Conservation (phyloP, 352 stramenopile genomes). For the Phytophthora litchii region DNA sequence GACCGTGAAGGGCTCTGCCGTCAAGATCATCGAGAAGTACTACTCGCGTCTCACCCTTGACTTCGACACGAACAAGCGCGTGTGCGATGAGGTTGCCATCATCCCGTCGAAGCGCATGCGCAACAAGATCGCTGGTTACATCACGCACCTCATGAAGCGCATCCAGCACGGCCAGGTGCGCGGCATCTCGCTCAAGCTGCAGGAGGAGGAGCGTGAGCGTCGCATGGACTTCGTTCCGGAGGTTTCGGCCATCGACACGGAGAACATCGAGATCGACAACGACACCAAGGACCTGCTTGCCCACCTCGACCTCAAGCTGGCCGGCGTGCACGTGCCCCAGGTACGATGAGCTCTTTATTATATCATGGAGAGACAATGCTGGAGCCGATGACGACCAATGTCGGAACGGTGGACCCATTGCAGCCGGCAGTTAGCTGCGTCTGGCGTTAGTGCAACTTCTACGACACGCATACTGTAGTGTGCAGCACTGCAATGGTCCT, state of each 20-base stretch:
- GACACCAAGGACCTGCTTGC: slow-evolving; percentile 99
- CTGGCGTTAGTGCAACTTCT: slow-evolving; percentile 12
- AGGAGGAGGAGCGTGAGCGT: slow-evolving; percentile 99
- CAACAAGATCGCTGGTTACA: slow-evolving; percentile 99
- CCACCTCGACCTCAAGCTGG: slow-evolving; percentile 93
- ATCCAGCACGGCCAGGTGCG: slow-evolving; percentile 99
- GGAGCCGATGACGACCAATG: slow-evolving; percentile 72
- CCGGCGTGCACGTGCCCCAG: slow-evolving; percentile 89
- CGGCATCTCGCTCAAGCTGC: slow-evolving; percentile 99
- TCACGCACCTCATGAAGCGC: slow-evolving; percentile 99
- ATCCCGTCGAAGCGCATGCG: slow-evolving; percentile 99
- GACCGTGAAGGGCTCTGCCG: slow-evolving; percentile 99
- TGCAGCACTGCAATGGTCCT: slow-evolving; percentile 12
- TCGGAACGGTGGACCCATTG: slow-evolving; percentile 74
- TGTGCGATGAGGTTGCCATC: slow-evolving; percentile 97
- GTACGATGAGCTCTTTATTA: slow-evolving; percentile 49
- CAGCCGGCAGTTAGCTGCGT: slow-evolving; percentile 17
- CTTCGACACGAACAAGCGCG: slow-evolving; percentile 99
- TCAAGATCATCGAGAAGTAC: slow-evolving; percentile 99
- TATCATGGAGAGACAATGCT: slow-evolving; percentile 60
- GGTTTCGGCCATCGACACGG: slow-evolving; percentile 94
- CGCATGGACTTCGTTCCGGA: slow-evolving; percentile 99
- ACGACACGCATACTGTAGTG: slow-evolving; percentile 8
- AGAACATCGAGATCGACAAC: slow-evolving; percentile 97
- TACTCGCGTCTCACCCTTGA: slow-evolving; percentile 99